phyloP scores from a whole-genome alignment of 2,329 filamentous ascomycete genomes.

The Aspergillus spinulosporus region DNA sequence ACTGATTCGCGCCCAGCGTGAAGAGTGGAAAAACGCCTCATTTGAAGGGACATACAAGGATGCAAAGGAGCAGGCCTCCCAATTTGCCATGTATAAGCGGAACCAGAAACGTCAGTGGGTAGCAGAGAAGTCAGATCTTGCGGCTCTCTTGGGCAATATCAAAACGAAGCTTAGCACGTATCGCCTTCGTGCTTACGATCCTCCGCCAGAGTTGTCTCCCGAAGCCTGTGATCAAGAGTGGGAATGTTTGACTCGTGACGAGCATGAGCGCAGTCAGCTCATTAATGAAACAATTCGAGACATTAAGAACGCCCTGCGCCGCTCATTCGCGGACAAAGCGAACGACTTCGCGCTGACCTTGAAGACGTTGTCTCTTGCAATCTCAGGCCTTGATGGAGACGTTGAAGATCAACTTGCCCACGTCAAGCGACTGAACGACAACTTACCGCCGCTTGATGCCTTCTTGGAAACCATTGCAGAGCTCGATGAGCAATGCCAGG shows the following conservation, averaged over 20 bases:
- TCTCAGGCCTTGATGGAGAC: conserved; percentile 95
- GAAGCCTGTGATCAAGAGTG: conserved; percentile 83
- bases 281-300: conserved; percentile 99
- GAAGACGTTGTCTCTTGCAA: conserved; percentile 90
- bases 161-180: conserved; percentile 98
- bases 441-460: conserved; percentile 82
- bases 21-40: conserved; percentile 72
- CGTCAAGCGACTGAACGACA: conserved; percentile 80
- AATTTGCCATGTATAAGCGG: conserved; percentile 87
- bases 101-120: conserved; percentile 94
- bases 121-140: conserved; percentile 93
- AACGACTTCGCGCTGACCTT: conserved; percentile 96
- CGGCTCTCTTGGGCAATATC: conserved; percentile 92
- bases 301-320: conserved; percentile 93
- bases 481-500: conserved; percentile 83
- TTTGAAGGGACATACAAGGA: conserved; percentile 93
- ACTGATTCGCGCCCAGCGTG: conserved; percentile 70
- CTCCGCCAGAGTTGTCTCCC: conserved; percentile 77
- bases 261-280: conserved; percentile 84
- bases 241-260: conserved; percentile 74
- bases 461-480: conserved; percentile 85
- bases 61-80: conserved; percentile 79
- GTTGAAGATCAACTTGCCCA: conserved; percentile 92
- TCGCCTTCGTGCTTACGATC: conserved; percentile 84
- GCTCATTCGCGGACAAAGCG: conserved; percentile 93